A percentile compares a stretch with the other conserved stretches of the same genome.
Conservation (phyloP, 2,329 filamentous ascomycete genomes). For the Clonostachys rhizophaga region DNA sequence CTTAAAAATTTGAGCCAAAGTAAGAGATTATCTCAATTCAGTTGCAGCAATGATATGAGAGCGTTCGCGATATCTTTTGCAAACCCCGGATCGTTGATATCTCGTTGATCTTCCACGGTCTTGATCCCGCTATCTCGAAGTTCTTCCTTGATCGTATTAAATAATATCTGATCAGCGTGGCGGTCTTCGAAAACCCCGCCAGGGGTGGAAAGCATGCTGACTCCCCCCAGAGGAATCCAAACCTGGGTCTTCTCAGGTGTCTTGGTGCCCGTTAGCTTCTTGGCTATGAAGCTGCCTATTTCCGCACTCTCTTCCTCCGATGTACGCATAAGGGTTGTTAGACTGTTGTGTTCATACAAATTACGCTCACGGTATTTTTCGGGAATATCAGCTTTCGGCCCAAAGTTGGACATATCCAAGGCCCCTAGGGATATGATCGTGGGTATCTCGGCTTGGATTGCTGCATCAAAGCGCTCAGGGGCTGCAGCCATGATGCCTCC, state of each 20-base stretch:
- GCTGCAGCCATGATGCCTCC: conserved; percentile 62
- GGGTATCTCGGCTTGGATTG: conserved; percentile 52
- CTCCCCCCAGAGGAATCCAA: conserved; percentile 53
- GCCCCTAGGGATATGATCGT: conserved; percentile 44
- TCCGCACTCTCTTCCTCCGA: conserved; percentile 47
- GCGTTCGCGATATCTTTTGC: conserved; percentile 39
- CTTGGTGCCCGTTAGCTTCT: conserved; percentile 40
- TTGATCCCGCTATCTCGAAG: conserved; percentile 41
- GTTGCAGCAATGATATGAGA: conserved; percentile 11
- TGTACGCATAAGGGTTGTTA: conserved; percentile 63
- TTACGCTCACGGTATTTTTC: conserved; percentile 42
- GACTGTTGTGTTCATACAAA: conserved; percentile 61
- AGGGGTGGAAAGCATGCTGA: conserved; percentile 54
- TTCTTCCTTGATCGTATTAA: conserved; percentile 42
- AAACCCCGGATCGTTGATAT: conserved; percentile 50
- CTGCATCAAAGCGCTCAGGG: conserved; percentile 49
- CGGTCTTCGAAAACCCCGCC: conserved; percentile 48
- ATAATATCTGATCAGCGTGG: conserved; percentile 40
- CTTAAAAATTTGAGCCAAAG: no score
- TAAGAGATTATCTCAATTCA: neutral
- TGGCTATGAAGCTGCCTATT: conserved; percentile 51
- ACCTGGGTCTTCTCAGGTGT: conserved; percentile 41
- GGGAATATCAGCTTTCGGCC: conserved; percentile 48
- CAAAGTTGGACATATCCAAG: conserved; percentile 62
- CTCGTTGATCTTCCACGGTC: conserved; percentile 40